A percentile compares a stretch with the other conserved stretches of the same genome.
Evolutionary conservation across 208 protist genomes (phyloP).

Genomic region (Trypanosoma conorhini): DNA sequence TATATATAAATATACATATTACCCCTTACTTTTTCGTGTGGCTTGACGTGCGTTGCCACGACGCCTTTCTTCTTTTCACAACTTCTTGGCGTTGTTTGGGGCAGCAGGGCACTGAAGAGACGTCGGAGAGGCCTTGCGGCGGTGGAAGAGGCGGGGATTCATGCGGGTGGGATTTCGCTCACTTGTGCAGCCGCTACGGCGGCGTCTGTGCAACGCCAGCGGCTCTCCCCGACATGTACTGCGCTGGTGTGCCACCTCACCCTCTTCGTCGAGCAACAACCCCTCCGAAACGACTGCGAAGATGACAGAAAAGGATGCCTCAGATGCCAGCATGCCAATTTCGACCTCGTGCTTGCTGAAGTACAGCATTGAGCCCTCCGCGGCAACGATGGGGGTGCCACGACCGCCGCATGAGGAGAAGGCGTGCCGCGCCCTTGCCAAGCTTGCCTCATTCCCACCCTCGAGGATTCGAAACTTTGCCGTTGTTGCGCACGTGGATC

Average conservation of each 20-base stretch:
- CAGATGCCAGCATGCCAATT: neutral
- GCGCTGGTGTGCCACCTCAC: conserved; percentile 13
- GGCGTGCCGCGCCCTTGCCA: conserved; percentile 19
- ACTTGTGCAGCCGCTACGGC: neutral
- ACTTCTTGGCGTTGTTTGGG: neutral
- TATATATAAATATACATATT: too few relatives aligned
- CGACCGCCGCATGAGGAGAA: conserved; percentile 15
- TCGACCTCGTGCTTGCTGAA: conserved; percentile 9
- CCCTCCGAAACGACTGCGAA: neutral
- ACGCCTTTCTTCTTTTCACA: neutral
- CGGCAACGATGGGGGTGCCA: conserved; percentile 21
- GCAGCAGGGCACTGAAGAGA: neutral
- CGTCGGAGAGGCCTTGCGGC: neutral
- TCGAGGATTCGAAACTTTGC: conserved; percentile 88
- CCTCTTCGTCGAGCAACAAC: neutral
- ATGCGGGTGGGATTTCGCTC: conserved; percentile 1
- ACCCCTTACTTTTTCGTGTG: conserved; percentile 6
- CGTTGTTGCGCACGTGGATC: conserved; percentile 93
- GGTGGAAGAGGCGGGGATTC: neutral
- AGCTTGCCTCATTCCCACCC: conserved; percentile 49
- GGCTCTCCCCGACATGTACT: conserved; percentile 5
- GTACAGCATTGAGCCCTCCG: conserved; percentile 10
- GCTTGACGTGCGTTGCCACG: neutral
- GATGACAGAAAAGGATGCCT: neutral
- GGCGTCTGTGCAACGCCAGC: neutral